Base-by-base conservation (phyloP, 768 basidiomycete genomes). In the Termitomyces eurrhizus region DNA sequence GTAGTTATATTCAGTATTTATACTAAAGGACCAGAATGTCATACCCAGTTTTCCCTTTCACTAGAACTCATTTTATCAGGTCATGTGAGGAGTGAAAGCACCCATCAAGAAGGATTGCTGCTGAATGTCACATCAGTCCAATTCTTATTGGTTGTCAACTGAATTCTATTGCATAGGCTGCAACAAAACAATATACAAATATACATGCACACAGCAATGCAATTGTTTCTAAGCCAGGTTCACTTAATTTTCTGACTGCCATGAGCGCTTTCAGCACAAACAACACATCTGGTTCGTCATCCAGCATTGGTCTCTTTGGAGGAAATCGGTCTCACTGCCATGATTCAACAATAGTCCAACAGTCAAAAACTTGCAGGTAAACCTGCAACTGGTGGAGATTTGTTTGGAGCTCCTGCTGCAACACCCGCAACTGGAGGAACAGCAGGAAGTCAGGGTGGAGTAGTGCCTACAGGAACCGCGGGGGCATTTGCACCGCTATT, bases 401-500 rank as follows among this genome's bases (percentile, higher is more conserved):
- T 70, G 35, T 71, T 72, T 60, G 70, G 70, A 46, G 70, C 70
- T n/a, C 56, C 64, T 48, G 52, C 64, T 13, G 60, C 64, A 16
- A 21, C 41, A 37, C 59, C 69, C 11, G 58, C 64, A 35, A 62
- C 65, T 37, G 67, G 71, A 42, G 68, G 69, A 24, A 35, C 53
- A 44, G 51, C 58, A 51, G 59, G 59, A 8, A 58, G 56, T 67
- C 29, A 42, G 45, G 70, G 70, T 35, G 66, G 60, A 48, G 59
- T 42, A 44, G 24, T 55, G 14, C 51, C 66, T 54, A 53, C 62
- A 59, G 58, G 41, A 37, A 44, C 32, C 11, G 33, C 56, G n/a
- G 56, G 55, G 33, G 13, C 56, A 46, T 24, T 44, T 9, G 16
- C n/a, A 13, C 35, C 33, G 13, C 35, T 14, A 37, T 44, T 41